Evolutionary conservation across 176 grass and related monocot genomes (phyloP).

Genomic region (Eragrostis nindensis): DNA sequence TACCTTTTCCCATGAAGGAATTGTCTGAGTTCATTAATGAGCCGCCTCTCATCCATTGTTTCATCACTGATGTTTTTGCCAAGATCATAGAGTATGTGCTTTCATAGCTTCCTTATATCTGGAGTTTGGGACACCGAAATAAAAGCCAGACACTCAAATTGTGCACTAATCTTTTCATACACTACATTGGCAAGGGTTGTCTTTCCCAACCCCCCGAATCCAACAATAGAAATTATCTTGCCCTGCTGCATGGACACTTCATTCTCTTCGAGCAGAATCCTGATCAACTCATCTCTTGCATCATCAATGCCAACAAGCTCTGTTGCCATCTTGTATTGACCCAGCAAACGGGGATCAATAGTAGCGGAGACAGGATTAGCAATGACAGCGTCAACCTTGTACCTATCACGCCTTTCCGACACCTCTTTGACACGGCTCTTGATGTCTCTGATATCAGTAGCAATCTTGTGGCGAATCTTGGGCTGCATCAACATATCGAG

Average conservation of each 20-base stretch:
- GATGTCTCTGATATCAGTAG: neutral
- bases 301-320: neutral
- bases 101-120: neutral
- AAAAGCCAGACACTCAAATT: neutral
- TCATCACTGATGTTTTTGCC: neutral
- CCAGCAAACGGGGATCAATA: neutral
- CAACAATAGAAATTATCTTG: neutral
- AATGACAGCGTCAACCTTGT: neutral
- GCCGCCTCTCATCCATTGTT: neutral
- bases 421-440: neutral
- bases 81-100: neutral
- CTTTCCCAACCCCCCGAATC: neutral
- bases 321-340: neutral
- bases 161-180: neutral
- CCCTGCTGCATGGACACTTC: neutral
- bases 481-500: neutral
- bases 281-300: neutral
- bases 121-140: neutral
- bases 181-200: neutral
- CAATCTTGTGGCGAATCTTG: neutral
- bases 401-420: neutral
- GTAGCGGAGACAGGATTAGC: neutral
- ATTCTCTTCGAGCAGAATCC: neutral
- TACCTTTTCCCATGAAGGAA: constrained; percentile 8
- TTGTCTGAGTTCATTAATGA: neutral